These are phyloP conservation scores for Aphanoascus verrucosus DNA, from an alignment of 2,329 filamentous ascomycete genomes.

Conservation along the genomic window DNA sequence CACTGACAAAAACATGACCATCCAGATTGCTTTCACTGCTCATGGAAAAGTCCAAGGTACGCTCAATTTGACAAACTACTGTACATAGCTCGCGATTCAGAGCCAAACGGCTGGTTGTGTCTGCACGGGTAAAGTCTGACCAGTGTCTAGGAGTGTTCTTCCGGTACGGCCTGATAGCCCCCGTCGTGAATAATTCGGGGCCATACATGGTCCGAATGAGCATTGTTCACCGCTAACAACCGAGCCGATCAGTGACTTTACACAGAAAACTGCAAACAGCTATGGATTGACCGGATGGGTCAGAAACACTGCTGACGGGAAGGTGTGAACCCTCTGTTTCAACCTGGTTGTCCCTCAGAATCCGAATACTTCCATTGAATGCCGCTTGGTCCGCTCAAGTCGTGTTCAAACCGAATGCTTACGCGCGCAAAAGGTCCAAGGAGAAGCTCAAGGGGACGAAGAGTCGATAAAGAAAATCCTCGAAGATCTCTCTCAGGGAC, in stretches of 20 bases:
- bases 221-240: conserved; percentile 23
- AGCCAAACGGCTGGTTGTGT: not conserved
- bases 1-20: not conserved
- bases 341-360: conserved; percentile 4
- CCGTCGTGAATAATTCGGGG: not conserved
- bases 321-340: conserved; percentile 24
- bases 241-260: conserved; percentile 33
- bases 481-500: conserved; percentile 64
- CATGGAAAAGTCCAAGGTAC: conserved; percentile 62
- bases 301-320: conserved; percentile 38
- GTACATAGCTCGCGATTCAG: not conserved
- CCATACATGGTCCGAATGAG: not conserved
- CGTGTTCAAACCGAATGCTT: not conserved
- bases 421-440: conserved; percentile 56
- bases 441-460: conserved; percentile 71
- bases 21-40: conserved; percentile 38
- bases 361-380: not conserved
- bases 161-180: conserved; percentile 25
- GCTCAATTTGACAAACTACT: conserved; percentile 15
- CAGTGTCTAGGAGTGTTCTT: conserved; percentile 39
- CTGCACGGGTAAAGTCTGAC: not conserved
- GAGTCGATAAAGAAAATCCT: conserved; percentile 58
- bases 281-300: conserved; percentile 41
- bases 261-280: conserved; percentile 33
- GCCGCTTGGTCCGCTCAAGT: not conserved